phyloP scores from a whole-genome alignment of 1,139 yeast species.

The Candida labiduridarum region DNA sequence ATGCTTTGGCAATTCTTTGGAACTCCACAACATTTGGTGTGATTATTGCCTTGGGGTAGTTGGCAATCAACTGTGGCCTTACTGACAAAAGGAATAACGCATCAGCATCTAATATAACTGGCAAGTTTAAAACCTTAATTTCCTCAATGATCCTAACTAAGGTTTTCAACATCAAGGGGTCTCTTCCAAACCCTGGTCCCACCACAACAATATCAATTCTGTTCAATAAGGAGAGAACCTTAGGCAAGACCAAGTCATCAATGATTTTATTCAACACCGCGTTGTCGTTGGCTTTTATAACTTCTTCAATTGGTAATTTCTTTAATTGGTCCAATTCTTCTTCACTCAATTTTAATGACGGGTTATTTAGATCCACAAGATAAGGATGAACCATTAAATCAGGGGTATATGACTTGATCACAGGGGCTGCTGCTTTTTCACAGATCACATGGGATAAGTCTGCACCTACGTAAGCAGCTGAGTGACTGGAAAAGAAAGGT shows the following conservation, averaged over 20 bases:
- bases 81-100: slow-evolving; percentile 66
- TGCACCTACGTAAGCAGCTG: slow-evolving; percentile 83
- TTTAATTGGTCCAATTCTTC: slow-evolving; percentile 20
- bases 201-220: slow-evolving; percentile 81
- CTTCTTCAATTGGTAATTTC: slow-evolving; percentile 22
- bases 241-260: slow-evolving; percentile 52
- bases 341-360: slow-evolving; percentile 18
- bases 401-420: slow-evolving; percentile 87
- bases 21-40: slow-evolving; percentile 94
- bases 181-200: slow-evolving; percentile 96
- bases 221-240: slow-evolving; percentile 54
- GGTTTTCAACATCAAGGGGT: slow-evolving; percentile 63
- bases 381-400: slow-evolving; percentile 97
- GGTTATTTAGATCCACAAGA: slow-evolving; percentile 41
- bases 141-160: slow-evolving; percentile 60
- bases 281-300: slow-evolving; percentile 18
- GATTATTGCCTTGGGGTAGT: slow-evolving; percentile 58
- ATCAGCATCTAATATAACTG: slow-evolving; percentile 88
- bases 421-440: slow-evolving; percentile 73
- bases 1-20: slow-evolving; percentile 56
- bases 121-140: slow-evolving; percentile 53
- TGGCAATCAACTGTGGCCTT: slow-evolving; percentile 54
- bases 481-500: slow-evolving; percentile 86
- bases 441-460: slow-evolving; percentile 89
- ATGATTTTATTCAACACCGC: slow-evolving; percentile 33